Percentiles rank a stretch among this genome's conserved stretches.
Conservation (phyloP, 345 rosid genomes). For the Excoecaria cochinchinensis region DNA sequence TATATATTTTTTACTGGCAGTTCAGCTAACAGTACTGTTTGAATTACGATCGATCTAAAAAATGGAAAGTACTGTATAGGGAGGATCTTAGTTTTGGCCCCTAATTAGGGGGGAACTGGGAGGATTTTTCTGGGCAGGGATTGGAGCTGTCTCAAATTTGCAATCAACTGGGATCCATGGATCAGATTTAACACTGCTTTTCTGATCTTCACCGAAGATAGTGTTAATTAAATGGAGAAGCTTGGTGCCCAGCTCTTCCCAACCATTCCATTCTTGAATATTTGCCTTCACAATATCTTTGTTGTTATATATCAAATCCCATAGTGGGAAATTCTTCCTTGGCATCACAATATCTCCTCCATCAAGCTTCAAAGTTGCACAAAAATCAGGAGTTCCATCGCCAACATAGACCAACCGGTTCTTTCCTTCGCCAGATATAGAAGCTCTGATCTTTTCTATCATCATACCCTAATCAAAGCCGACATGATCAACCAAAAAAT, state of each 20-base stretch:
- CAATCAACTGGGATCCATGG: constrained; percentile 11
- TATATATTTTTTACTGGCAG: too few species aligned
- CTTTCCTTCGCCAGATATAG: constrained; percentile 1
- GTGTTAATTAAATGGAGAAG: constrained; percentile 11
- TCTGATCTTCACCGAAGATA: not conserved
- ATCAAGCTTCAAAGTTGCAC: constrained; percentile 22
- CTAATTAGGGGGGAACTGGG: constrained; percentile 3
- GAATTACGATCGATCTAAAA: too few species aligned
- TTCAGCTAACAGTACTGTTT: too few species aligned
- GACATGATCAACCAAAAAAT: not conserved
- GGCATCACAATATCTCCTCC: constrained; percentile 24
- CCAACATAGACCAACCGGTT: constrained; percentile 20
- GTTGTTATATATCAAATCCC: constrained; percentile 19
- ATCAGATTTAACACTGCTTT: not conserved
- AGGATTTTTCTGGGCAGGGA: constrained; percentile 5
- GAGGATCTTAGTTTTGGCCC: too few species aligned
- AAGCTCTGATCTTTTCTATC: constrained; percentile 28
- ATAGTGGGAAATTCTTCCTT: constrained; percentile 28
- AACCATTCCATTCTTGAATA: constrained; percentile 24
- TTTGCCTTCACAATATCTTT: constrained; percentile 19
- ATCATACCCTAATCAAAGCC: constrained; percentile 17
- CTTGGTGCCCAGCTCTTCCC: constrained; percentile 16
- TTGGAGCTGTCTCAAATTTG: constrained; percentile 4
- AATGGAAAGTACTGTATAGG: too few species aligned
- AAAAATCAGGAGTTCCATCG: constrained; percentile 25